Conservation (phyloP, 2,329 filamentous ascomycete species). For the Colletotrichum caudatum region DNA sequence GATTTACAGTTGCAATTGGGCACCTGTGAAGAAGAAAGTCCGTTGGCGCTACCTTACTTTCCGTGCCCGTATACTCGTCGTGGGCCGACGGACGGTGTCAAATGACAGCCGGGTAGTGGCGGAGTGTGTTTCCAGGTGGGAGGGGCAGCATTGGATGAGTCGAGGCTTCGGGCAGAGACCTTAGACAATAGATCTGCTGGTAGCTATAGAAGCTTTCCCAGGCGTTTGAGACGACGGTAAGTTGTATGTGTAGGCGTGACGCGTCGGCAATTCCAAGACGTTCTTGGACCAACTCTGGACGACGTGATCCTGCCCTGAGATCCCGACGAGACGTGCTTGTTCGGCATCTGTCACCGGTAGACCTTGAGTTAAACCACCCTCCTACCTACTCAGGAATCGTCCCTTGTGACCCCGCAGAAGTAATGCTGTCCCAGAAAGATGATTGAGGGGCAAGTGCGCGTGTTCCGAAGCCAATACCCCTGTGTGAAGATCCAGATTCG, state of each 20-base stretch:
- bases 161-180: conserved; percentile 2
- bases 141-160: conserved; percentile 6
- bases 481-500: too few species aligned
- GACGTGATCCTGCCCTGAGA: background rate
- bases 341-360: background rate
- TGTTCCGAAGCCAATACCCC: background rate
- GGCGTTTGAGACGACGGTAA: conserved; percentile 15
- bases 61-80: background rate
- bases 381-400: too few species aligned
- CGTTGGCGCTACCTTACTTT: background rate
- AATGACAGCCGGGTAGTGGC: background rate
- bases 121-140: background rate
- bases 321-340: background rate
- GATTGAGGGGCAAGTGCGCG: background rate
- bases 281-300: background rate
- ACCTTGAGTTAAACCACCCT: too few species aligned
- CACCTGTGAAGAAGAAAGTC: too few species aligned
- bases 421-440: background rate
- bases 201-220: conserved; percentile 8
- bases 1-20: background rate
- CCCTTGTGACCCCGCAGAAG: too few species aligned
- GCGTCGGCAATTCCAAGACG: conserved; percentile 7
- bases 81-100: background rate
- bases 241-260: background rate
- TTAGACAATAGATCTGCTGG: conserved; percentile 7